Base-by-base conservation (phyloP, 108 stramenopile genomes). In the Cyclotella choctawhatcheeana region DNA sequence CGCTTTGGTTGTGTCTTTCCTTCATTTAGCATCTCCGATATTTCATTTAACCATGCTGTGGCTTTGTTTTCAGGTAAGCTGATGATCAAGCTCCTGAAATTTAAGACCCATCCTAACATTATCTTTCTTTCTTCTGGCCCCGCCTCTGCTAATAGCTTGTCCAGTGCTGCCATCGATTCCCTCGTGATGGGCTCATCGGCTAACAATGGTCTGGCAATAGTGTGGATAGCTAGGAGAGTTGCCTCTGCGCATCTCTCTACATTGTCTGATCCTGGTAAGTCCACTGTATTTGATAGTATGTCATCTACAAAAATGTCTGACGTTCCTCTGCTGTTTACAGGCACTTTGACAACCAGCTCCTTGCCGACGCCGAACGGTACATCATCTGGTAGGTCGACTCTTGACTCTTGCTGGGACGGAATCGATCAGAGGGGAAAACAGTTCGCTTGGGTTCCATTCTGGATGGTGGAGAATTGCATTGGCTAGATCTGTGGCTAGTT, bases 61-160 rank as follows among this genome's bases (percentile, higher is more conserved):
- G 27, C 70, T 29, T 78, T 78, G 52, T 71, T 55, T 1, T 72
- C 56, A 26, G 71, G 61, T 10, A 78, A 69, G 3, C 32, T n/a
- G 0, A 77, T 51, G 0, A 25, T 2, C 13, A 77, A n/a, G 0
- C 54, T 12, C 3, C 76, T 18, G 20, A 64, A 64, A 34, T 77
- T 45, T 2, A 70, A 21, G 0, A 17, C 0, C 69, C 76, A 72
- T 24, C 71, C 77, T 26, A 78, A 34, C 33, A 78, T 67, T 1
- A 35, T 50, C 37, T 78, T 78, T 5, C 21, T 59, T 32, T 78
- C 71, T 3, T 48, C 47, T 7, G 6, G 4, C 2, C 29, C 45
- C 50, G 63, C 62, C 25, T 77, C 76, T 21, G 54, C 61, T 12
- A 40, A 3, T 16, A 77, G 52, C 50, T 77, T 77, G 24, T 31